Base-by-base conservation (phyloP, 176 grass and related monocot species). In the Themeda triandra region DNA sequence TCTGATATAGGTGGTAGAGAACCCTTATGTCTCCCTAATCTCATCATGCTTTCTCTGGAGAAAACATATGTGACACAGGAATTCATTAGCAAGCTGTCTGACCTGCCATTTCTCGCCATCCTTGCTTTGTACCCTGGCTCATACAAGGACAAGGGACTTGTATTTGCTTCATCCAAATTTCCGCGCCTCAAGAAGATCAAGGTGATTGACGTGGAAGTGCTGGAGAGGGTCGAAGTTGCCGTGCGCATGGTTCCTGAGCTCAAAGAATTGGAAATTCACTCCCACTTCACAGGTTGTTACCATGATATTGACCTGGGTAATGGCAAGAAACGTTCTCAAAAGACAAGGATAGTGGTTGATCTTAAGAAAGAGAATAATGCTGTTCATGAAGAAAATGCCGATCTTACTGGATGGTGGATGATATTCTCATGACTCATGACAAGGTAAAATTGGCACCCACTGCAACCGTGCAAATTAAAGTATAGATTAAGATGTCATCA, bases 41-140 rank as follows among this genome's bases (percentile, higher is more conserved):
- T 88, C 36, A 63, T 2, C n/a, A 77, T 30, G 49, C 73, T 88
- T 32, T 67, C 33, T 0, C 19, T 88, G 51, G 12, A 24, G 39
- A 4, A 30, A 13, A 88, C 80, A 71, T 30, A 71, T 13, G 73
- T 88, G 1, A 18, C 62, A 14, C 53, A 83, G 24, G 51, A 11
- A 4, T 88, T 88, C 49, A 83, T 88, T 15, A 62, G 0, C 4
- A 83, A 53, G 30, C 53, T 88, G 2, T 53, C 11, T 13, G 41
- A 53, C 0, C 65, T 88, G 4, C 86, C 80, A 1, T 82, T 25
- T 28, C 86, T 88, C 46, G n/a, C 39, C 14, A 83, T 29, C 8
- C 80, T 88, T 30, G 30, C 23, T 0, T 28, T 88, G 8, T 46
- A 31, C 23, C 4, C 3, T 30, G 54, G 24, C 29, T 88, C 86